phyloP scores from a whole-genome alignment of 192 early-diverging fungal species.

The Glomus cerebriforme region DNA sequence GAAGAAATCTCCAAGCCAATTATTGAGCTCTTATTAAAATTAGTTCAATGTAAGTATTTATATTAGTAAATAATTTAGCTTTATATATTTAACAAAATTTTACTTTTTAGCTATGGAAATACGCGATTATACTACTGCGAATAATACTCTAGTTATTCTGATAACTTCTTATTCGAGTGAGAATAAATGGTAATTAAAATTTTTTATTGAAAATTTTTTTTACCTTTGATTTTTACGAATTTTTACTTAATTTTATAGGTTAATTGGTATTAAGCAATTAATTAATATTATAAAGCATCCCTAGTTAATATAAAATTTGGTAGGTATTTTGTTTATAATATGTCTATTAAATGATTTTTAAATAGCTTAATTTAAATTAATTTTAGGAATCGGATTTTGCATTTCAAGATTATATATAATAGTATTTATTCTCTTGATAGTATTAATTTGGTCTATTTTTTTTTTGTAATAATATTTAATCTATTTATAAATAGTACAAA shows the following conservation, averaged over 20 bases:
- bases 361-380: no score
- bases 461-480: no score
- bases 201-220: not conserved
- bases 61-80: not conserved
- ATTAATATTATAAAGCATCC: not conserved
- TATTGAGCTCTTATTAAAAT: slow-evolving; percentile 58
- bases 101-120: slow-evolving; percentile 28
- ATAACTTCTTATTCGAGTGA: slow-evolving; percentile 34
- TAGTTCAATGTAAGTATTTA: slow-evolving; percentile 59
- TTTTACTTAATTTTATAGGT: not conserved
- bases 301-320: not conserved
- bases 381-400: no score
- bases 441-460: no score
- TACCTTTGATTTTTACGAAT: not conserved
- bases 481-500: no score
- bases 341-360: no score
- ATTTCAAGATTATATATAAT: no score
- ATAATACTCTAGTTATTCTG: slow-evolving; percentile 34
- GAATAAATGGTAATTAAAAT: not conserved
- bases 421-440: no score
- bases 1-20: slow-evolving; percentile 66
- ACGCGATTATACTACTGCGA: slow-evolving; percentile 26
- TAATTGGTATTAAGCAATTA: slow-evolving; percentile 20
- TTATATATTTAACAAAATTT: no score
- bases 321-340: no score